Evolutionary conservation across 2,329 filamentous ascomycete genomes (phyloP), one percentile per base, ranked within the genome.

Genomic region (Pezizomycotina sp.): DNA sequence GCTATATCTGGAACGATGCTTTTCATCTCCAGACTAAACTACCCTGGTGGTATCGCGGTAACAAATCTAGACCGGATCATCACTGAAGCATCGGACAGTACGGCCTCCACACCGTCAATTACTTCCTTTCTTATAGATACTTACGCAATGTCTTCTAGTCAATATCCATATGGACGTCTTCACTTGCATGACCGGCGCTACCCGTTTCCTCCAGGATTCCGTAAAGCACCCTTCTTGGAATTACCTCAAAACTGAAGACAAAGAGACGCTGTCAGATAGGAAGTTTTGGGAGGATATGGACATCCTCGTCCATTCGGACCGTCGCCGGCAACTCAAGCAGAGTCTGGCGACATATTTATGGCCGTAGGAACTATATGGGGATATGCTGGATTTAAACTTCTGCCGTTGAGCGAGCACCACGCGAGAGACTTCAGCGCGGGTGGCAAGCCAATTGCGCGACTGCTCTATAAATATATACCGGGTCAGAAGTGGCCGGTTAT

Each of bases 21-120:
- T 2, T 65, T 77, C 18, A 61, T 91, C 42, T 92, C 83, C 0
- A 76, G 79, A 9, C 71, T 91, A 38, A 98, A 93, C 59, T 98
- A 98, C 53, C 89, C 89, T 1, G 89, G 89, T 30, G 89, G 81
- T 14, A 70, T 79, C 41, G 89, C 84, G 2, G 63, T 95, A 6
- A 50, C 25, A 4, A 37, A 42, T 2, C 32, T 50, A 7, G 28
- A 40, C 4, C 34, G 25, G 3, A 32, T 50, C 12, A 42, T 34
- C 7, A 20, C 14, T 14, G 48, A 57, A 6, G 61, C 65, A 27
- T 59, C 77, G 24, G 62, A 66, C 41, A 37, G 41, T 4, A 48
- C 59, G 16, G 33, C 48, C 16, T 44, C 55, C 31, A 34, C 43
- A 42, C 42, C 51, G 8, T 38, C 29, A n/a, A n/a, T 27, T 15